Base-by-base conservation (phyloP, 2,329 filamentous ascomycete species). In the Pseudogymnoascus sp. region DNA sequence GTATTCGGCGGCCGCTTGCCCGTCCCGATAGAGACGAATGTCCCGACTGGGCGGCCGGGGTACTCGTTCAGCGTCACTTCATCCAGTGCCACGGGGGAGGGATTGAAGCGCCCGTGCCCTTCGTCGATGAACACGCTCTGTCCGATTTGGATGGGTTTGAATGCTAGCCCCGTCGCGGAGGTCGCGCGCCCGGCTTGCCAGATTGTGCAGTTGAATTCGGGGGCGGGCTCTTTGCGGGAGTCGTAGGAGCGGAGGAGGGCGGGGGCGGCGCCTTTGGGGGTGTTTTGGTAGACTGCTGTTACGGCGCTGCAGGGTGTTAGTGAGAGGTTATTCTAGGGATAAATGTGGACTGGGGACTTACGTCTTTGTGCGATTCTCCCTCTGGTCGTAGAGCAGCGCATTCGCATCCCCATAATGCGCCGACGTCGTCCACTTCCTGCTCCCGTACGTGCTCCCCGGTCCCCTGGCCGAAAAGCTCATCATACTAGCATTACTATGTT, bases 101-200 rank as follows among this genome's bases (percentile, higher is more conserved):
- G 94, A 72, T 99, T 99, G 76, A 94, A 99, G 65, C 88, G 92
- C 4, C 94, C 94, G 1, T 84, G 82, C 0, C 94, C 94, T 72
- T 97, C 93, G 68, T 99, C 94, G 64, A 96, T 88, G 71, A 99
- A 99, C 8, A 92, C 81, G 0, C 92, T 93, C 73, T 97, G 93
- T 3, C 94, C 94, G 39, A 99, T 90, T 67, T 89, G 88, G 59
- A 99, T 92, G 0, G 93, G 92, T 73, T 99, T 99, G 77, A 99
- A 99, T 1, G 94, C 94, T 45, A 97, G 80, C 0, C 90, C 91
- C 0, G 93, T 94, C 0, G 94, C 90, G 60, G 84, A 90, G 0
- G 94, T 99, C n/a, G 94, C 94, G 64, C 94, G 86, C 9, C 94
- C 94, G 4, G 94, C 94, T 76, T 99, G 88, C 94, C 94, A 99